Evolutionary conservation across 768 basidiomycete genomes (phyloP).

Genomic region (Brasilioporus rufonigricans): DNA sequence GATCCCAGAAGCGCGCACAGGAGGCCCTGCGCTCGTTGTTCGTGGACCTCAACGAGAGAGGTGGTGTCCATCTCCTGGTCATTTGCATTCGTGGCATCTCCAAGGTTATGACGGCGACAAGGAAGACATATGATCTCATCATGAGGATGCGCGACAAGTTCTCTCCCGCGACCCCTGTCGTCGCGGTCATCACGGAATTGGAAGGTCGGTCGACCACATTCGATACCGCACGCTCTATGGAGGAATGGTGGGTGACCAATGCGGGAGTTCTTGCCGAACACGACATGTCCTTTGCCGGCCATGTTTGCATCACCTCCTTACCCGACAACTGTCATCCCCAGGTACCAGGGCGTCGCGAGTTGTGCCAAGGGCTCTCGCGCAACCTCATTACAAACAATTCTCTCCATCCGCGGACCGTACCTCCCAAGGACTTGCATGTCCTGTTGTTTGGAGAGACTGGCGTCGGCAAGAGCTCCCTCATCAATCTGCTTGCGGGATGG

Average conservation of each 20-base stretch:
- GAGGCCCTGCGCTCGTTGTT: slow-evolving; percentile 22
- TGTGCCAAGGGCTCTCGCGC: slow-evolving; percentile 19
- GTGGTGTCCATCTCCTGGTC: slow-evolving; percentile 25
- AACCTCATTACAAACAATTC: slow-evolving; percentile 15
- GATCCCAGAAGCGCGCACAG: slow-evolving; percentile 15
- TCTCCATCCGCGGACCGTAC: slow-evolving; percentile 14
- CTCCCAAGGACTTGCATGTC: slow-evolving; percentile 30
- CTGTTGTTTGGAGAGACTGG: slow-evolving; percentile 42
- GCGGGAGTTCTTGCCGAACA: slow-evolving; percentile 23
- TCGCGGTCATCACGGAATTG: slow-evolving; percentile 31
- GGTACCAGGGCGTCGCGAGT: slow-evolving; percentile 18
- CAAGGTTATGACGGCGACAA: slow-evolving; percentile 13
- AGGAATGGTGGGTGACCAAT: slow-evolving; percentile 39
- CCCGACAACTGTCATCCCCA: slow-evolving; percentile 20
- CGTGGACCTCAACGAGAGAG: slow-evolving; percentile 19
- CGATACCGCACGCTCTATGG: slow-evolving; percentile 25
- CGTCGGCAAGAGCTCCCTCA: too few species aligned
- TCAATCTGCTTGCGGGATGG: slow-evolving; percentile 29
- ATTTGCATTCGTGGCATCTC: slow-evolving; percentile 27
- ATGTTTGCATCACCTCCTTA: slow-evolving; percentile 40
- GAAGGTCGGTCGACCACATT: slow-evolving; percentile 21
- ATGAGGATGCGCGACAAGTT: slow-evolving; percentile 14
- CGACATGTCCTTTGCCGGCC: slow-evolving; percentile 32
- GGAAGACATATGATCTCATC: slow-evolving; percentile 20
- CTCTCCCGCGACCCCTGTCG: slow-evolving; percentile 20